A percentile compares a stretch with the other conserved stretches of the same genome.
Conservation (phyloP, 148 eudicot species). For the Gaultheria prostrata region DNA sequence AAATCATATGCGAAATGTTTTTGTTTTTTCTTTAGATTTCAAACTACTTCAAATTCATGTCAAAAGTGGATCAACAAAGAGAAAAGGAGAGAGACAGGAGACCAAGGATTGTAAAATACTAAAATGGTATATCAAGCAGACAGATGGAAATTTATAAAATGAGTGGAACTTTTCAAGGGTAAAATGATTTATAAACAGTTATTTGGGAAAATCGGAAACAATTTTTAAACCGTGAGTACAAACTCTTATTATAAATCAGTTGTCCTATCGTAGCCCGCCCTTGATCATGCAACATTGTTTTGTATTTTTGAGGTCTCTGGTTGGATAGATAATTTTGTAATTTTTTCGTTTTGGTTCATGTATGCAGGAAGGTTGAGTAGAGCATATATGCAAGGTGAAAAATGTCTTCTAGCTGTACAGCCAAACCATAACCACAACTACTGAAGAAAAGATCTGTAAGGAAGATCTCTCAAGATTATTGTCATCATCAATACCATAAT, state of each 20-base stretch:
- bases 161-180: neutral
- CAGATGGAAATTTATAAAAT: neutral
- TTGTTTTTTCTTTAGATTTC: neutral
- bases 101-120: neutral
- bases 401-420: conserved; percentile 49
- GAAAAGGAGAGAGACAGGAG: neutral
- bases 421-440: conserved; percentile 36
- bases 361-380: conserved; percentile 40
- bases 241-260: neutral
- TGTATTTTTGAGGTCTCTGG: neutral
- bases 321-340: neutral
- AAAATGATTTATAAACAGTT: neutral
- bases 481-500: conserved; percentile 56
- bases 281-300: conserved; percentile 26
- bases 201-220: neutral
- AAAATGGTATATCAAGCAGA: neutral
- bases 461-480: conserved; percentile 51
- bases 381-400: conserved; percentile 26
- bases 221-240: neutral
- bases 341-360: conserved; percentile 14
- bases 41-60: neutral
- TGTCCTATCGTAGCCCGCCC: neutral
- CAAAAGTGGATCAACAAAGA: neutral
- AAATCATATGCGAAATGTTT: neutral
- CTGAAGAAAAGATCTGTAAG: conserved; percentile 40